Base-by-base conservation (phyloP, 495 filamentous ascomycete genomes). In the Penicillium cosmopolitanum region DNA sequence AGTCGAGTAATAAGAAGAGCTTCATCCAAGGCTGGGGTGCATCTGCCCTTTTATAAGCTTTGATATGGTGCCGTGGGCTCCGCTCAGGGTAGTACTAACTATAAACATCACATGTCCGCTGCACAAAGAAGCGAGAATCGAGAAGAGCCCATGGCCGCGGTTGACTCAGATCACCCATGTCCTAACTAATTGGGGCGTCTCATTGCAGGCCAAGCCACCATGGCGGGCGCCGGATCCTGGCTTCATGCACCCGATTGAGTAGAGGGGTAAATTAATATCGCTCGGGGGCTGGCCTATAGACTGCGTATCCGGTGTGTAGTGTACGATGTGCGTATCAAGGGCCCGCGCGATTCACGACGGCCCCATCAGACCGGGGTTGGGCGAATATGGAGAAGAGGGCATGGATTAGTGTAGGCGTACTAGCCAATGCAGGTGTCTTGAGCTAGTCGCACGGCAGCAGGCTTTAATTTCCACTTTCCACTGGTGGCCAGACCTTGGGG, bases 21-120 rank as follows among this genome's bases (percentile, higher is more conserved):
- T 48, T 28, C 46, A 28, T 28, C 15, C 19, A 48, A 28, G 46
- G 42, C 23, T 31, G 21, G 55, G 52, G 43, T 16, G 44, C 28
- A 54, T 40, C 40, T 60, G 35, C 28, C 53, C 50, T 60, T 57
- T 67, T 67, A 67, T 67, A 67, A 65, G 62, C 62, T 67, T 64
- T 53, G 51, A 42, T 19, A 33, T 38, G 25, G 51, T 34, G 28
- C 33, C 50, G 23, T 33, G 19, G 12, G n/a, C 38, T 59, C 53
- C 52, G n/a, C 51, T 55, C 59, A 55, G 57, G 44, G 64, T 66
- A 51, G 53, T 38, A 66, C 64, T 16, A 44, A 54, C n/a, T 40
- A 33, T 31, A 16, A 19, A 48, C 59, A 62, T 67, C 65, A 67
- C 65, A 67, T 67, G 65, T 67, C 44, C 56, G 46, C 21, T 42